Conservation (phyloP, 2,329 filamentous ascomycete genomes). For the Ambrosiella cleistominuta region DNA sequence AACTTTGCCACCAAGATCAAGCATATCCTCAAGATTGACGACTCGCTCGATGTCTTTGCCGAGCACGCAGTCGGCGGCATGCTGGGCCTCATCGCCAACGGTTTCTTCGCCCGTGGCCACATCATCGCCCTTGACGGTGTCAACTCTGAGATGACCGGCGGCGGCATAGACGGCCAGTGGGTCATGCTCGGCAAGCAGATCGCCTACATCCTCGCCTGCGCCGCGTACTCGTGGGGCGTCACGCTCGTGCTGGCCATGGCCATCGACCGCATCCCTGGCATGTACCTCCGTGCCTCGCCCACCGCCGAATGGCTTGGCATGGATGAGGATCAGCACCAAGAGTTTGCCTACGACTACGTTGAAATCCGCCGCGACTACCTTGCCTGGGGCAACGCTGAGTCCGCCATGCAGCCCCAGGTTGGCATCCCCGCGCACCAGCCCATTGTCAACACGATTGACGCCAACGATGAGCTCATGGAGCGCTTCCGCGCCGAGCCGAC, state of each 20-base stretch:
- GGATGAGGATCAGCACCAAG: constrained; percentile 80
- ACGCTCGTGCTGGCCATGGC: constrained; percentile 55
- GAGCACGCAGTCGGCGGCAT: constrained; percentile 55
- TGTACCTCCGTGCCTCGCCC: constrained; percentile 63
- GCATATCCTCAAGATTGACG: constrained; percentile 46
- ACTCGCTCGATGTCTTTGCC: constrained; percentile 55
- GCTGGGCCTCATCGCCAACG: constrained; percentile 56
- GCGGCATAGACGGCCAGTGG: constrained; percentile 61
- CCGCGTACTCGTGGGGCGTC: constrained; percentile 54
- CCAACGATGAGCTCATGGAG: neutral
- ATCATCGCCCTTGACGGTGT: constrained; percentile 62
- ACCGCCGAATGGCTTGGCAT: constrained; percentile 74
- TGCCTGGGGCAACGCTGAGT: constrained; percentile 51
- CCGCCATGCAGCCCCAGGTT: neutral
- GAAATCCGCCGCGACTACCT: constrained; percentile 79
- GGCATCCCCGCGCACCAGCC: neutral
- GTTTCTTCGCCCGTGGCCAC: constrained; percentile 49
- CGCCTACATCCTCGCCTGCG: constrained; percentile 52
- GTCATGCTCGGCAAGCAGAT: constrained; percentile 63
- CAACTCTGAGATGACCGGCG: constrained; percentile 49
- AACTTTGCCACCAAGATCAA: constrained; percentile 54
- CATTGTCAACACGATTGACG: neutral
- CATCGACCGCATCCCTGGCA: constrained; percentile 59
- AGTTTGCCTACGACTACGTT: constrained; percentile 82
- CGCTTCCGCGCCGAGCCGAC: neutral